phyloP scores from a whole-genome alignment of 2,329 filamentous ascomycete species.

The Neonectria coccinea region DNA sequence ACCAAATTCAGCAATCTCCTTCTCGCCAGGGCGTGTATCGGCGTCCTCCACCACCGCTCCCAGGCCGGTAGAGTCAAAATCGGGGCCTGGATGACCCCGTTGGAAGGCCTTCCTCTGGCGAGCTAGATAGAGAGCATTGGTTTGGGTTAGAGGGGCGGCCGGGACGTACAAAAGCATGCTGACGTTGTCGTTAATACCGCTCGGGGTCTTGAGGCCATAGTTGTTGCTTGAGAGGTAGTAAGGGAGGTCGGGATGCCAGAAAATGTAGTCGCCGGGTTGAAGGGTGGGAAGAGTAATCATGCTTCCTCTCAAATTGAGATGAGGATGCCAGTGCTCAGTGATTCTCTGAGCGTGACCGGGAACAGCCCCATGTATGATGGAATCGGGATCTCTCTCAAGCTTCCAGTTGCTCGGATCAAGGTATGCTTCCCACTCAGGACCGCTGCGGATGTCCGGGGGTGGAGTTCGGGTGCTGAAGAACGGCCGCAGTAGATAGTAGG shows the following conservation, averaged over 20 bases:
- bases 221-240: conserved; percentile 64
- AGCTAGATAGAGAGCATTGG: conserved; percentile 67
- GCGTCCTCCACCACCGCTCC: conserved; percentile 62
- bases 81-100: conserved; percentile 64
- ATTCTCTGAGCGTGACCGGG: conserved; percentile 69
- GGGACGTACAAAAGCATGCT: conserved; percentile 68
- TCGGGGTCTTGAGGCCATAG: conserved; percentile 46
- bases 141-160: conserved; percentile 67
- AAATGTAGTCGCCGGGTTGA: conserved; percentile 67
- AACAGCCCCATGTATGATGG: conserved; percentile 69
- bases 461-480: conserved; percentile 63
- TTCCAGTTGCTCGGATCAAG: conserved; percentile 60
- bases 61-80: conserved; percentile 66
- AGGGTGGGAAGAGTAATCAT: conserved; percentile 67
- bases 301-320: conserved; percentile 64
- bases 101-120: conserved; percentile 69
- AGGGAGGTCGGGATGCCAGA: conserved; percentile 69
- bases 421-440: conserved; percentile 62
- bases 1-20: conserved; percentile 63
- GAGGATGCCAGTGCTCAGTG: conserved; percentile 69
- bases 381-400: conserved; percentile 62
- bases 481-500: conserved; percentile 77
- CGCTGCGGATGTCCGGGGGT: conserved; percentile 54
- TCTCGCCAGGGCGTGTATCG: conserved; percentile 61
- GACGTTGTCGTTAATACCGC: conserved; percentile 47